A percentile compares a stretch with the other conserved stretches of the same genome.
These are phyloP conservation scores for Funneliformis geosporum DNA, from an alignment of 192 early-diverging fungal species.

Conservation along the genomic window DNA sequence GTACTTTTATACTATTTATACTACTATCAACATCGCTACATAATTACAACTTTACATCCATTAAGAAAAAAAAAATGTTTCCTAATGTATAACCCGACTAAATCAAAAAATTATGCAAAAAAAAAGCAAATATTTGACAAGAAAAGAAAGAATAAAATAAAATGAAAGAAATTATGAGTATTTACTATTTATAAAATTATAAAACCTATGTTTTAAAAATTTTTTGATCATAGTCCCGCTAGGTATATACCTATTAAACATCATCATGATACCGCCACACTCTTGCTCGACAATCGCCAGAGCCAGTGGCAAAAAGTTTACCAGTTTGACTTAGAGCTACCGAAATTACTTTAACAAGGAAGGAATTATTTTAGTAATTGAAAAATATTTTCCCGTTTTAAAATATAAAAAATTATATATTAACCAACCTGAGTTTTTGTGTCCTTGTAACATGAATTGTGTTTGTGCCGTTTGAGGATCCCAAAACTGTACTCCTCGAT, in stretches of 20 bases:
- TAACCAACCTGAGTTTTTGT: slow-evolving; percentile 89
- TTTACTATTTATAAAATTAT: neutral
- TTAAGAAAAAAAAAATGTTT: neutral
- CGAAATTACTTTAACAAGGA: slow-evolving; percentile 72
- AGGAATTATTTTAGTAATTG: slow-evolving; percentile 3
- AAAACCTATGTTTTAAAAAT: no score
- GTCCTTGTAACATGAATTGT: slow-evolving; percentile 89
- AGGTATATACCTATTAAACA: neutral
- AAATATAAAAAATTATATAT: neutral
- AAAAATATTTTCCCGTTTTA: neutral
- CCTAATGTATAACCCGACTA: neutral
- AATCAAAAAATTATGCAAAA: neutral
- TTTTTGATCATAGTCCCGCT: no score
- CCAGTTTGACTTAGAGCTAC: slow-evolving; percentile 82
- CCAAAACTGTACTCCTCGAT: slow-evolving; percentile 93
- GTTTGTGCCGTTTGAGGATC: slow-evolving; percentile 72
- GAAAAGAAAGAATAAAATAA: neutral
- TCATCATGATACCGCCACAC: slow-evolving; percentile 83
- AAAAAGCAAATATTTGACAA: neutral
- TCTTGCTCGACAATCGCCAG: slow-evolving; percentile 88
- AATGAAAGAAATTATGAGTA: neutral
- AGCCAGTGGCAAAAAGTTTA: slow-evolving; percentile 90
- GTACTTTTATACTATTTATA: neutral
- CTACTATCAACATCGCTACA: neutral
- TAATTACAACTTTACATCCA: no score